Conservation (phyloP, 2,329 filamentous ascomycete species). For the Claviceps sp. region DNA sequence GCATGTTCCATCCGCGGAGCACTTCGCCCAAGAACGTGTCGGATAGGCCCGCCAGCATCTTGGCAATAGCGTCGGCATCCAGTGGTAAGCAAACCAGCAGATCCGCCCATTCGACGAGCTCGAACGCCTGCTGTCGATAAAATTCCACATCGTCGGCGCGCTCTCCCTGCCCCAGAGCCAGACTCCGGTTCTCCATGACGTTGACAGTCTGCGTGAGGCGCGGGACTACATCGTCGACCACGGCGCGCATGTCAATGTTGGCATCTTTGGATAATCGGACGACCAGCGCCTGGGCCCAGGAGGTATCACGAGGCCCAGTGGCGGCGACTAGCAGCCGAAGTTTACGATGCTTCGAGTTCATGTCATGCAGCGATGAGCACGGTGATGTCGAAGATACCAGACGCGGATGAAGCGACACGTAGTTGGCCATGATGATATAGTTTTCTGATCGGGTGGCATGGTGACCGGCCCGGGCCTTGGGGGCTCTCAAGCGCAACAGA, state of each 20-base stretch:
- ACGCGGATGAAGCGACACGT: slow-evolving; percentile 18
- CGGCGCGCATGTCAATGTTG: slow-evolving; percentile 46
- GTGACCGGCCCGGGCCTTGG: slow-evolving; percentile 4
- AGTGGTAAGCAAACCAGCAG: slow-evolving; percentile 74
- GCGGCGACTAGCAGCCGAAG: slow-evolving; percentile 51
- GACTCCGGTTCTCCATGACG: slow-evolving; percentile 41
- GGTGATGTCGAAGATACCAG: slow-evolving; percentile 19
- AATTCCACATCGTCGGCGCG: slow-evolving; percentile 37
- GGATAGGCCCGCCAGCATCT: slow-evolving; percentile 76
- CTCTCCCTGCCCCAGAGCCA: slow-evolving; percentile 18
- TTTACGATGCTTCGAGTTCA: slow-evolving; percentile 27
- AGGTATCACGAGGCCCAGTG: slow-evolving; percentile 50
- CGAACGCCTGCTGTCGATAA: slow-evolving; percentile 38
- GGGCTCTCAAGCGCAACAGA: not conserved
- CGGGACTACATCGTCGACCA: slow-evolving; percentile 52
- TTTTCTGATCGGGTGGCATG: slow-evolving; percentile 17
- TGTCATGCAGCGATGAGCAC: slow-evolving; percentile 24
- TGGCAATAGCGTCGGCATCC: slow-evolving; percentile 70
- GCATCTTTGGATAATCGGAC: slow-evolving; percentile 53
- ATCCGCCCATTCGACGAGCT: slow-evolving; percentile 78
- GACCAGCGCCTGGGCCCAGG: slow-evolving; percentile 52
- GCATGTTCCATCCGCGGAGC: slow-evolving; percentile 72
- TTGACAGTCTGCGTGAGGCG: slow-evolving; percentile 50
- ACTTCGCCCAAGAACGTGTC: slow-evolving; percentile 72
- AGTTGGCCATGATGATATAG: slow-evolving; percentile 20